phyloP scores from a whole-genome alignment of 306 rosid species.

The Dryas octopetala region DNA sequence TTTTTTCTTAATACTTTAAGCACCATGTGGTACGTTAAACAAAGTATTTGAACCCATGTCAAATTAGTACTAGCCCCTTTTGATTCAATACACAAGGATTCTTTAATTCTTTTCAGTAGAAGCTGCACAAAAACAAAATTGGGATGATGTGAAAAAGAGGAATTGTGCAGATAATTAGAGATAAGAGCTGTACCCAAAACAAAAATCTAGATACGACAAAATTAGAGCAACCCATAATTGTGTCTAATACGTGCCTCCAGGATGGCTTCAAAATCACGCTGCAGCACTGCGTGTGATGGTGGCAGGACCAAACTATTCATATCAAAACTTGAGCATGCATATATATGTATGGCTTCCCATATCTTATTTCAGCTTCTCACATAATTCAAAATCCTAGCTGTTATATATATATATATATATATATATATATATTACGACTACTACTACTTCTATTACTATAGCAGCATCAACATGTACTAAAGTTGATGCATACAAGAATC shows the following conservation, averaged over 20 bases:
- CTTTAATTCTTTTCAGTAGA: background rate
- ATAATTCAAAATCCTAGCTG: background rate
- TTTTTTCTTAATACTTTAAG: too few relatives aligned
- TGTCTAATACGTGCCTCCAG: slow-evolving; percentile 48
- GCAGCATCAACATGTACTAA: too few relatives aligned
- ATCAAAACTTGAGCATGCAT: background rate
- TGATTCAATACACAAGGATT: background rate
- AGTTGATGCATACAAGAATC: background rate
- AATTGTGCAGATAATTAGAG: background rate
- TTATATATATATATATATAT: too few relatives aligned
- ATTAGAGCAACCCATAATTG: slow-evolving; percentile 40
- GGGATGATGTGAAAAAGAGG: background rate
- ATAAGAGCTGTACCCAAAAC: too few relatives aligned
- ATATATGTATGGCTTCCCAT: slow-evolving; percentile 15
- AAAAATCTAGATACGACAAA: slow-evolving; percentile 6
- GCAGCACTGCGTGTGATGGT: slow-evolving; percentile 25
- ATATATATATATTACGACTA: too few relatives aligned
- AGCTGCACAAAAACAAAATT: background rate
- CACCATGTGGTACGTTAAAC: too few relatives aligned
- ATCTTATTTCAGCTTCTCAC: slow-evolving; percentile 3
- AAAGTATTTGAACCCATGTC: too few relatives aligned
- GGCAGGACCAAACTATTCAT: slow-evolving; percentile 14
- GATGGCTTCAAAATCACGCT: slow-evolving; percentile 37
- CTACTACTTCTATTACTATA: too few relatives aligned
- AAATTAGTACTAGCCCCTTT: background rate